phyloP scores from a whole-genome alignment of 2,329 filamentous ascomycete species.

The Pseudogymnoascus pannorum region DNA sequence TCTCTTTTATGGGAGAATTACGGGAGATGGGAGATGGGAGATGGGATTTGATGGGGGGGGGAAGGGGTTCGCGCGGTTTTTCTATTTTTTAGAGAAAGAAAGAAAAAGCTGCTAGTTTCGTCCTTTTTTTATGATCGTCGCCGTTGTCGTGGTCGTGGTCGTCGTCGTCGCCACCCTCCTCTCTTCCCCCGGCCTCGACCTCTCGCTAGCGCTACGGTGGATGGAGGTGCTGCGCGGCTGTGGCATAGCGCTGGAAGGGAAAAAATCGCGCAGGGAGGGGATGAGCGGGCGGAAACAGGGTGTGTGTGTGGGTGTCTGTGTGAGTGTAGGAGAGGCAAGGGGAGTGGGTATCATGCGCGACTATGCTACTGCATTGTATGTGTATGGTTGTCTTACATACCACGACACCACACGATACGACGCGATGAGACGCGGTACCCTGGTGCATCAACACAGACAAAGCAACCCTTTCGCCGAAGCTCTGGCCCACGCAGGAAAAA shows the following conservation, averaged over 20 bases:
- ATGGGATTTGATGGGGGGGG: too few relatives aligned
- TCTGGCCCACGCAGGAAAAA: too few relatives aligned
- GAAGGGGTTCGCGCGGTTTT: not conserved
- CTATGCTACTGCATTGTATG: too few relatives aligned
- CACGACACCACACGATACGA: not conserved
- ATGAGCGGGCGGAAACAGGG: not conserved
- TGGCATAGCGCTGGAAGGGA: too few relatives aligned
- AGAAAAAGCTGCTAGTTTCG: not conserved
- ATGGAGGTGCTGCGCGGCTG: not conserved
- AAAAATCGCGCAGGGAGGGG: not conserved
- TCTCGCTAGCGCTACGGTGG: not conserved
- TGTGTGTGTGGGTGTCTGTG: too few relatives aligned
- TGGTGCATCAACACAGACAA: too few relatives aligned
- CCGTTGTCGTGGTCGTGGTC: not conserved
- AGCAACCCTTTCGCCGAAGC: too few relatives aligned
- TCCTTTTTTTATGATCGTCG: not conserved
- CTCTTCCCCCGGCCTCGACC: not conserved
- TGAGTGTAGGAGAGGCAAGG: not conserved
- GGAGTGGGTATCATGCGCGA: not conserved
- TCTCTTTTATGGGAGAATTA: too few relatives aligned
- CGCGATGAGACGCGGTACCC: too few relatives aligned
- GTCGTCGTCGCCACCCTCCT: not conserved
- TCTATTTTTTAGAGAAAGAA: not conserved
- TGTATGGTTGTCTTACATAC: too few relatives aligned
- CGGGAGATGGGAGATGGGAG: too few relatives aligned